Percentiles rank a stretch among this genome's conserved stretches.
These are phyloP conservation scores for Aspergillus hortae DNA, from an alignment of 2,329 filamentous ascomycete genomes.

Conservation along the genomic window DNA sequence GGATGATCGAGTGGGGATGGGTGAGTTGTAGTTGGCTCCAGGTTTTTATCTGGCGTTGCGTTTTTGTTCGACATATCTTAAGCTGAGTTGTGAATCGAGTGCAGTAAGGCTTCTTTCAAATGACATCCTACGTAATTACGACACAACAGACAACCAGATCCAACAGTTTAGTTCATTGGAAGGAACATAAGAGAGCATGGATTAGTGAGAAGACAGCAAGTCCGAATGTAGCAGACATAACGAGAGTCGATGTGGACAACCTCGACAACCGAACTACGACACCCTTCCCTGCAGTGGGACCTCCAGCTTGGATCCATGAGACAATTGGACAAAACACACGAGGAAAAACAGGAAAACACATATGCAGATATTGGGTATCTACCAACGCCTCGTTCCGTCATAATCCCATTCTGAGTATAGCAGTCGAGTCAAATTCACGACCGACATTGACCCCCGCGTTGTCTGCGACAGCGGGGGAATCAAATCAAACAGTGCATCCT, in stretches of 20 bases:
- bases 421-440: slow-evolving; percentile 19
- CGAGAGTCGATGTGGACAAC: background rate
- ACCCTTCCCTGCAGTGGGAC: background rate
- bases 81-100: too few relatives aligned
- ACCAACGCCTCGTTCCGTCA: slow-evolving; percentile 42
- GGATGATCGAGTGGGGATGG: slow-evolving; percentile 18
- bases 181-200: background rate
- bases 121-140: too few relatives aligned
- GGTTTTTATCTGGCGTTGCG: too few relatives aligned
- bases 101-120: too few relatives aligned
- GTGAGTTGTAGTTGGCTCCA: slow-evolving; percentile 19
- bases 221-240: background rate
- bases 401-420: slow-evolving; percentile 32
- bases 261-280: background rate
- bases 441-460: slow-evolving; percentile 19
- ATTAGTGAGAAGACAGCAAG: background rate
- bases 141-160: background rate
- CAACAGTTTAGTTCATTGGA: background rate
- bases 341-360: slow-evolving; percentile 23
- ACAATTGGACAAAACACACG: slow-evolving; percentile 13
- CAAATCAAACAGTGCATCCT: slow-evolving; percentile 25
- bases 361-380: slow-evolving; percentile 41
- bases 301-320: background rate
- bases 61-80: too few relatives aligned
- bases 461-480: slow-evolving; percentile 17